phyloP scores from a whole-genome alignment of 75 land plant genomes.

The Selaginella moellendorffii region DNA sequence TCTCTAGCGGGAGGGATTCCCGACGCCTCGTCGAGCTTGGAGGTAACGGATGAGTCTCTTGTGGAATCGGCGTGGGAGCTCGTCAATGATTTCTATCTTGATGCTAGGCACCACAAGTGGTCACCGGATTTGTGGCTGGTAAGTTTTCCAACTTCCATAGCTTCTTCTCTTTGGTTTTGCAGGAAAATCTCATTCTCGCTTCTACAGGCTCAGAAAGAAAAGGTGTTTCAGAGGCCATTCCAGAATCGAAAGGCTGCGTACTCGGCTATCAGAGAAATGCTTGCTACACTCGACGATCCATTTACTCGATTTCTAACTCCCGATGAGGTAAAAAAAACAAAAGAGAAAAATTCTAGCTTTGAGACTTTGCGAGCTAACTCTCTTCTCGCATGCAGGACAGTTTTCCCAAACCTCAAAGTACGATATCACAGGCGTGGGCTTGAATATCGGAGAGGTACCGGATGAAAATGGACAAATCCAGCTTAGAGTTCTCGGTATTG shows the following conservation, averaged over 20 bases:
- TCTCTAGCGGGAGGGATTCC: not conserved
- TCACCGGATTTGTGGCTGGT: constrained; percentile 77
- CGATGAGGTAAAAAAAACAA: constrained; percentile 15
- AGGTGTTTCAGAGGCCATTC: constrained; percentile 39
- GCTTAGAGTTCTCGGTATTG: constrained; percentile 69
- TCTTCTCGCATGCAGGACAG: constrained; percentile 29
- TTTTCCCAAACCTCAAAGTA: constrained; percentile 82
- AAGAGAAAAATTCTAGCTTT: not conserved
- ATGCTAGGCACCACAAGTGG: constrained; percentile 52
- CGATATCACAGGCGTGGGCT: constrained; percentile 86
- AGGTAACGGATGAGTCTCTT: constrained; percentile 51
- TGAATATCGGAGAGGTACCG: constrained; percentile 62
- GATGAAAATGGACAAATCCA: constrained; percentile 35
- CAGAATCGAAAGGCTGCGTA: constrained; percentile 64
- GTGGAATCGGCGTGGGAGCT: constrained; percentile 90
- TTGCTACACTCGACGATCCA: constrained; percentile 67
- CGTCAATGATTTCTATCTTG: constrained; percentile 67
- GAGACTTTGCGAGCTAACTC: constrained; percentile 3
- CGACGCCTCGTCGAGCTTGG: no score
- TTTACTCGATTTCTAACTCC: constrained; percentile 85
- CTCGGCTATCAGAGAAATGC: constrained; percentile 54
- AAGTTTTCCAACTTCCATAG: not conserved
- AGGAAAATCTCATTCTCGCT: constrained; percentile 7
- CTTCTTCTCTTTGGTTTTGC: not conserved
- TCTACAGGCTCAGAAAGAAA: constrained; percentile 58